Percentiles rank a stretch among this genome's conserved stretches.
Conservation (phyloP, 805 yeast genomes). For the Debaryomyces maramus region DNA sequence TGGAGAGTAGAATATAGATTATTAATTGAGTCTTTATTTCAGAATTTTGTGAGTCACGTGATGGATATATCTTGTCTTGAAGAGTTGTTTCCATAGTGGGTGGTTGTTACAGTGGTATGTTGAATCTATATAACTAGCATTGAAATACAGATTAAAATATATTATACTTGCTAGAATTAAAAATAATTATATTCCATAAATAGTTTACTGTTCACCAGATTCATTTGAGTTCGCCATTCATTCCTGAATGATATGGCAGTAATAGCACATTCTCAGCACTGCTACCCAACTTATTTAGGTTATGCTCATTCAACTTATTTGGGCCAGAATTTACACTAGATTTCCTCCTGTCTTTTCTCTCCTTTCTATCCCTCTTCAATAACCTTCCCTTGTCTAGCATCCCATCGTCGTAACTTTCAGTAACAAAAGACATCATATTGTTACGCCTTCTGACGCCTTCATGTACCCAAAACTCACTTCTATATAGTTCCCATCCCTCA, state of each 20-base stretch:
- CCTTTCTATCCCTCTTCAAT: slow-evolving; percentile 38
- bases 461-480: slow-evolving; percentile 91
- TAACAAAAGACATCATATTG: slow-evolving; percentile 31
- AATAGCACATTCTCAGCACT: slow-evolving; percentile 1
- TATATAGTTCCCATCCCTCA: slow-evolving; percentile 92
- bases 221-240: slow-evolving; percentile 2
- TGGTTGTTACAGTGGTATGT: too few relatives aligned
- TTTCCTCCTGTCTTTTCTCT: slow-evolving; percentile 40
- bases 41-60: too few relatives aligned
- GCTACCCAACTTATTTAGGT: slow-evolving; percentile 12
- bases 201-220: not conserved
- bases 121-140: too few relatives aligned
- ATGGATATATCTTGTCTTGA: too few relatives aligned
- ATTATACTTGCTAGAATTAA: too few relatives aligned
- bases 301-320: slow-evolving; percentile 15
- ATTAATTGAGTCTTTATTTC: too few relatives aligned
- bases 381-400: slow-evolving; percentile 25
- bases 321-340: slow-evolving; percentile 14
- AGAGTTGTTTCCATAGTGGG: too few relatives aligned
- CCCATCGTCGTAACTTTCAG: slow-evolving; percentile 11
- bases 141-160: too few relatives aligned
- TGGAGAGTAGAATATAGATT: not conserved
- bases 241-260: slow-evolving; percentile 6
- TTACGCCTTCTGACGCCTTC: slow-evolving; percentile 67
- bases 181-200: too few relatives aligned